A percentile compares a stretch with the other conserved stretches of the same genome.
Evolutionary conservation across 129 eudicot genomes (phyloP).

Genomic region (Ambrosia trifida): DNA sequence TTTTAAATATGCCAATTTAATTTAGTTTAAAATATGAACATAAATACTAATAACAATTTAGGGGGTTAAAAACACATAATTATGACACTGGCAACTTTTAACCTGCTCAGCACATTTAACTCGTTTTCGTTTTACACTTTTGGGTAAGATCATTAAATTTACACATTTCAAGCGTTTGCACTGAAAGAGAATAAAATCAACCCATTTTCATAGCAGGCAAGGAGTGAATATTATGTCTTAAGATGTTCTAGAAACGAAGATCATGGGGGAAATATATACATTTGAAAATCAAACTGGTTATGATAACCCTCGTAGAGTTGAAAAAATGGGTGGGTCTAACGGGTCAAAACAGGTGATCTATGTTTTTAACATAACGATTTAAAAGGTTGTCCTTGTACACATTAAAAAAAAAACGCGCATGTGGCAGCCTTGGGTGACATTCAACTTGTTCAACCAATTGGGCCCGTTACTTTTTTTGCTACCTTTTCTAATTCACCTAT

Average conservation of each 20-base stretch:
- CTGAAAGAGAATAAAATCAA: neutral
- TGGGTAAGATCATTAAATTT: neutral
- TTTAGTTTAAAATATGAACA: too few relatives aligned
- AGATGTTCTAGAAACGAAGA: neutral
- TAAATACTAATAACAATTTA: neutral
- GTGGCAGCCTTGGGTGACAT: neutral
- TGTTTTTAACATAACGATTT: neutral
- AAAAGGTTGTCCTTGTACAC: neutral
- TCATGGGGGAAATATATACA: neutral
- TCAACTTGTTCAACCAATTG: neutral
- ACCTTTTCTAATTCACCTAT: neutral
- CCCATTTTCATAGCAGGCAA: neutral
- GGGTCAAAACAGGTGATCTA: neutral
- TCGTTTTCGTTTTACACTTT: neutral
- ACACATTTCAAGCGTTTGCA: neutral
- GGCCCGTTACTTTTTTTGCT: neutral
- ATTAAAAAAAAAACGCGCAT: neutral
- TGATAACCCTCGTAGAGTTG: neutral
- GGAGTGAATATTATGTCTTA: neutral
- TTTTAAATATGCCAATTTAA: too few relatives aligned
- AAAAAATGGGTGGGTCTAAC: neutral
- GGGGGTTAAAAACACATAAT: neutral
- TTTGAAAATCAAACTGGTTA: neutral
- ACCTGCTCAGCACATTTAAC: neutral
- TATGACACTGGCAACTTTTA: neutral